Percentiles rank a stretch among this genome's conserved stretches.
Conservation (phyloP, 176 grass and related monocot species). For the Tuctoria greenei region DNA sequence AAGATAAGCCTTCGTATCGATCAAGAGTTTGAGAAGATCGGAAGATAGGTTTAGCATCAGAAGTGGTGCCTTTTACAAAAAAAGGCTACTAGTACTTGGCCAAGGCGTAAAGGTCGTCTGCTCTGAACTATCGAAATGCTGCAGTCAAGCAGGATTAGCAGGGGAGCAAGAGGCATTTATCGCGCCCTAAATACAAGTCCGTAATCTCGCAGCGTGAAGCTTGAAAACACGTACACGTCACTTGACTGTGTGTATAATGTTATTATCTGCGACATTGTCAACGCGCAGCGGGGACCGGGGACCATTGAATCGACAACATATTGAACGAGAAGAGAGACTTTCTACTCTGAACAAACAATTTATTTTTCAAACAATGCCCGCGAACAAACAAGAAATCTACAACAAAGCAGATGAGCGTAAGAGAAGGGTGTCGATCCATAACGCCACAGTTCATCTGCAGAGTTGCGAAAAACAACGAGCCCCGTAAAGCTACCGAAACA, state of each 20-base stretch:
- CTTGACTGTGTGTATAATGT: constrained; percentile 17
- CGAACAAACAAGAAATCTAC: background rate
- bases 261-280: background rate
- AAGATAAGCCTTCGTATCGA: background rate
- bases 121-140: background rate
- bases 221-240: background rate
- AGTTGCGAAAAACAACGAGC: background rate
- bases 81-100: background rate
- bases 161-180: background rate
- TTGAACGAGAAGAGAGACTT: background rate
- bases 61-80: background rate
- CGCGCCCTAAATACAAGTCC: background rate
- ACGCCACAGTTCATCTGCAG: background rate
- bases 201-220: background rate
- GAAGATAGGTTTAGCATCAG: background rate
- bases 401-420: background rate
- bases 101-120: background rate
- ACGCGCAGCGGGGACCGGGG: background rate
- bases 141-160: background rate
- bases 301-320: constrained; percentile 3
- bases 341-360: background rate
- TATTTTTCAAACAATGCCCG: no score
- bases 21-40: background rate
- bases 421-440: background rate
- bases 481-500: background rate